These are phyloP conservation scores for Grifola frondosa DNA, from an alignment of 1,284 basidiomycete genomes.

Conservation along the genomic window DNA sequence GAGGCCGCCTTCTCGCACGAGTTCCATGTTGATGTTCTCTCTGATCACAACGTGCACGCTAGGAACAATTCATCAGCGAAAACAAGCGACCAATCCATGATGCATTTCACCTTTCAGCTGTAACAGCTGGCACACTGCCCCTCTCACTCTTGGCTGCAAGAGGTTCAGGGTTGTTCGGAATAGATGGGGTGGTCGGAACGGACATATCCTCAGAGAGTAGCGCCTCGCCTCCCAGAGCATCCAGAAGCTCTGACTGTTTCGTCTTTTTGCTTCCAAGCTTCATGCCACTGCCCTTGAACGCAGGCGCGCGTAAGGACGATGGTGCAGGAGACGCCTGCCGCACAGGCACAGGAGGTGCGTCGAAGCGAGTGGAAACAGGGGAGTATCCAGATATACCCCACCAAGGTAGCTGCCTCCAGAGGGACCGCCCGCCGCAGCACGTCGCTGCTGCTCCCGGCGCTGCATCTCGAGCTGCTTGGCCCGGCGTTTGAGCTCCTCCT, in stretches of 20 bases:
- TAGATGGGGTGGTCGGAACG: conserved; percentile 53
- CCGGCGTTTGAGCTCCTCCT: conserved; percentile 97
- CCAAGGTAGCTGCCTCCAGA: conserved; percentile 58
- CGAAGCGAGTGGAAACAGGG: conserved; percentile 65
- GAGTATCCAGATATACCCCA: conserved; percentile 69
- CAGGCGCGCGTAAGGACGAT: conserved; percentile 56
- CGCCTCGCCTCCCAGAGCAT: conserved; percentile 82
- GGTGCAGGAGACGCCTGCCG: conserved; percentile 54
- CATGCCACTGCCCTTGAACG: conserved; percentile 97
- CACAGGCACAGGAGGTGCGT: conserved; percentile 48
- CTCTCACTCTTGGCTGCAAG: conserved; percentile 39
- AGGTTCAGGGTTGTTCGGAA: conserved; percentile 46
- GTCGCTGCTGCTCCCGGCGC: conserved; percentile 86
- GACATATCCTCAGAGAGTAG: conserved; percentile 62
- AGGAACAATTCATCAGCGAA: conserved; percentile 2
- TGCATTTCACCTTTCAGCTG: conserved; percentile 67
- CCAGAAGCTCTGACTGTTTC: conserved; percentile 82
- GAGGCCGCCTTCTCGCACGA: conserved; percentile 89
- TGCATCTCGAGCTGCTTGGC: conserved; percentile 99
- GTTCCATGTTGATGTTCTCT: conserved; percentile 78
- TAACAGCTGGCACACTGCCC: conserved; percentile 75
- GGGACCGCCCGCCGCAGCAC: conserved; percentile 49
- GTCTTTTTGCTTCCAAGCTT: conserved; percentile 95
- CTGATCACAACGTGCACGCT: conserved; percentile 88
- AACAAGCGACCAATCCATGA: not conserved